phyloP scores from a whole-genome alignment of 164 flowering plant species.

The Macadamia tetraphylla region DNA sequence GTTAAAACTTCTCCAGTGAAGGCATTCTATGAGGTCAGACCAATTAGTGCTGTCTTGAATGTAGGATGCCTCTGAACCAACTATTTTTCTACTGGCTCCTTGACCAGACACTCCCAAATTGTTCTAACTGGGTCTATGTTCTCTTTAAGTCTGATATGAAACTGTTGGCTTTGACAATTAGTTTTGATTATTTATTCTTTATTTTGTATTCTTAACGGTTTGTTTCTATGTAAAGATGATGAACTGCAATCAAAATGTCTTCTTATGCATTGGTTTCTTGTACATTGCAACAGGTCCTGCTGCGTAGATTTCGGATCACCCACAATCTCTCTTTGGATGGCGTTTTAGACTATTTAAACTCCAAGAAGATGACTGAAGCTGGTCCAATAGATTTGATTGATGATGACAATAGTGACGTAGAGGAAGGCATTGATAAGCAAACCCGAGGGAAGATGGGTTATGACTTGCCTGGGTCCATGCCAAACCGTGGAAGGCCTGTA shows the following conservation, averaged over 20 bases:
- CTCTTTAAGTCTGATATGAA: too few relatives aligned
- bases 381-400: constrained; percentile 92
- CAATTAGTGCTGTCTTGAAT: too few relatives aligned
- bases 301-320: constrained; percentile 82
- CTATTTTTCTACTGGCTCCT: too few relatives aligned
- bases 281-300: constrained; percentile 51
- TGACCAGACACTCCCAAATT: too few relatives aligned
- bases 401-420: constrained; percentile 76
- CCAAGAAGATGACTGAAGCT: constrained; percentile 92
- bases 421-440: constrained; percentile 86
- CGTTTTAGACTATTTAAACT: constrained; percentile 81
- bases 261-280: not conserved
- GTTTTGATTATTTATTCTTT: not conserved
- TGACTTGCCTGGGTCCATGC: constrained; percentile 86
- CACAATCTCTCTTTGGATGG: constrained; percentile 89
- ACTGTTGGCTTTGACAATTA: too few relatives aligned
- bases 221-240: not conserved
- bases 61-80: too few relatives aligned
- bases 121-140: too few relatives aligned
- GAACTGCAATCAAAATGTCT: not conserved
- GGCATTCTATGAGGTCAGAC: too few relatives aligned
- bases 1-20: too few relatives aligned
- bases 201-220: not conserved
- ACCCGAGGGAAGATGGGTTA: constrained; percentile 53
- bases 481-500: constrained; percentile 79